Evolutionary conservation across 2,329 filamentous ascomycete species (phyloP).

Genomic region (Blastomyces parvus): DNA sequence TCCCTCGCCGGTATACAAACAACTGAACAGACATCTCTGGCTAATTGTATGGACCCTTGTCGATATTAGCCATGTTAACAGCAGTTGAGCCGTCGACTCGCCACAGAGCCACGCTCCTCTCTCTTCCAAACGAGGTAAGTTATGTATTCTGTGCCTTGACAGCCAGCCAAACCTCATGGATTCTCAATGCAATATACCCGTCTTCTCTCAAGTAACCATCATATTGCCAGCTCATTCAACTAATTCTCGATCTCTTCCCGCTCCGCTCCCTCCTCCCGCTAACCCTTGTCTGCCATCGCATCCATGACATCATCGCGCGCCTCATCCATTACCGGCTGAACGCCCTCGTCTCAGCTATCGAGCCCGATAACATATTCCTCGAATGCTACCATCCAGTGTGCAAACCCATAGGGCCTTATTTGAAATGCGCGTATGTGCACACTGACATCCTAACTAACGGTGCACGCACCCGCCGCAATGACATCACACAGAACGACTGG

Average conservation of each 20-base stretch:
- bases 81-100: background rate
- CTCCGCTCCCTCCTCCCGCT: constrained; percentile 48
- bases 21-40: background rate
- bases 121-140: constrained; percentile 9
- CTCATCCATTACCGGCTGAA: constrained; percentile 57
- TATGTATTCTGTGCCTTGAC: background rate
- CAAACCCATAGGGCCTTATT: constrained; percentile 57
- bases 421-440: constrained; percentile 58
- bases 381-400: constrained; percentile 68
- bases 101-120: background rate
- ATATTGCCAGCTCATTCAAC: constrained; percentile 1
- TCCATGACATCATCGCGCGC: constrained; percentile 53
- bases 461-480: background rate
- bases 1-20: no score
- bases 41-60: no score
- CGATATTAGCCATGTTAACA: background rate
- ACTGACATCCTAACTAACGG: constrained; percentile 50
- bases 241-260: constrained; percentile 2
- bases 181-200: background rate
- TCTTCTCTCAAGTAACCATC: background rate
- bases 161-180: background rate
- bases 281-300: constrained; percentile 51
- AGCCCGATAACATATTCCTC: constrained; percentile 59
- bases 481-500: background rate
- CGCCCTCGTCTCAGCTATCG: constrained; percentile 44